Conservation (phyloP, 2,329 filamentous ascomycete species). For the Fusarium sp. region DNA sequence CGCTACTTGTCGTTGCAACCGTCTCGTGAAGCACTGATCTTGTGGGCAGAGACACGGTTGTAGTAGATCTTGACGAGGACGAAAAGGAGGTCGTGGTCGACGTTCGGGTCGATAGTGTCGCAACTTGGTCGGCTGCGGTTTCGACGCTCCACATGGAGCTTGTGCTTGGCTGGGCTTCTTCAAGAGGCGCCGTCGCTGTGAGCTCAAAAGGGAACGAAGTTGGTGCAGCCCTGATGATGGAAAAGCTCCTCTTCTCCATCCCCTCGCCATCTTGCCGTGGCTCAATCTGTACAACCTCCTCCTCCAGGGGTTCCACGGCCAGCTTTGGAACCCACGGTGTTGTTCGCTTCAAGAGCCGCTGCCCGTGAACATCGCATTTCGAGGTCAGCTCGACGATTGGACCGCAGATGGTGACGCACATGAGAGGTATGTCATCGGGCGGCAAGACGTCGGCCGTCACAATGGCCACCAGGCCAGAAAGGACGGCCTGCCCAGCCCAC, state of each 20-base stretch:
- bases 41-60: constrained; percentile 5
- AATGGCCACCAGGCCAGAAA: constrained; percentile 46
- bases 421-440: constrained; percentile 52
- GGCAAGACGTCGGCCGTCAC: constrained; percentile 48
- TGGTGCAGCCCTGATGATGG: constrained; percentile 47
- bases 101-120: neutral
- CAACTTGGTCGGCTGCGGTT: constrained; percentile 9
- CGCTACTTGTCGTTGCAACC: constrained; percentile 7
- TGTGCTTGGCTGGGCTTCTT: constrained; percentile 20
- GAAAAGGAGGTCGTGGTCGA: constrained; percentile 7
- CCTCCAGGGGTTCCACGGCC: constrained; percentile 30
- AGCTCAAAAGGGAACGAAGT: constrained; percentile 45
- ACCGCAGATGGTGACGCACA: constrained; percentile 56
- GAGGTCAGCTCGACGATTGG: constrained; percentile 57
- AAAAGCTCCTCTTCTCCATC: constrained; percentile 43
- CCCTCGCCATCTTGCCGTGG: neutral
- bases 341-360: constrained; percentile 45
- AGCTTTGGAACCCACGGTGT: constrained; percentile 37
- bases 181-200: constrained; percentile 7
- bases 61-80: constrained; percentile 15
- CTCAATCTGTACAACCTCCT: neutral
- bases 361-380: constrained; percentile 48
- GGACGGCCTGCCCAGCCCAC: constrained; percentile 41
- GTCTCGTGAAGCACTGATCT: constrained; percentile 8
- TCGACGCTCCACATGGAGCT: constrained; percentile 10